These are phyloP conservation scores for Arachnomyces sp. DNA, from an alignment of 2,329 filamentous ascomycete species.

Conservation along the genomic window DNA sequence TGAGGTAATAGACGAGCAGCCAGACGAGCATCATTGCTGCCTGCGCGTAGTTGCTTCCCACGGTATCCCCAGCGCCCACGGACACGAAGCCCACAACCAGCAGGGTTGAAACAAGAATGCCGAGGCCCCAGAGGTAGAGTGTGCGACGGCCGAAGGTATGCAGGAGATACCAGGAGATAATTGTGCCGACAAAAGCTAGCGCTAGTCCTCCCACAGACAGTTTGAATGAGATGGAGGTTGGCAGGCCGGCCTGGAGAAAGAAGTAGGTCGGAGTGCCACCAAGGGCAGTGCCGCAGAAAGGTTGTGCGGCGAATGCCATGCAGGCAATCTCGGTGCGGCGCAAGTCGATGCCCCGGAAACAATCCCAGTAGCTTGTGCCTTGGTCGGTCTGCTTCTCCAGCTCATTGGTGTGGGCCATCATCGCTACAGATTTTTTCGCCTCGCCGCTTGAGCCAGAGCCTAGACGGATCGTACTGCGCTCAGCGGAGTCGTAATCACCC, in stretches of 20 bases:
- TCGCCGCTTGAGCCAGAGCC: conserved; percentile 41
- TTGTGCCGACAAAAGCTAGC: conserved; percentile 48
- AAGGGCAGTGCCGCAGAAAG: conserved; percentile 26
- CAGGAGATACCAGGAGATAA: conserved; percentile 41
- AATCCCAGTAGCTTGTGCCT: conserved; percentile 24
- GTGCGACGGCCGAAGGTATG: conserved; percentile 32
- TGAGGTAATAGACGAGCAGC: conserved; percentile 47
- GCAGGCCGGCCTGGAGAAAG: conserved; percentile 34
- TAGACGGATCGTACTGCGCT: conserved; percentile 16
- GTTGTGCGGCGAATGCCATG: conserved; percentile 30
- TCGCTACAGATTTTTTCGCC: conserved; percentile 22
- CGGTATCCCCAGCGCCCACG: conserved; percentile 17
- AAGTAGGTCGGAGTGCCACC: conserved; percentile 33
- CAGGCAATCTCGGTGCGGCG: conserved; percentile 38
- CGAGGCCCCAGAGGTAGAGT: conserved; percentile 29
- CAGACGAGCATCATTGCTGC: conserved; percentile 44
- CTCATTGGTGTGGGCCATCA: conserved; percentile 33
- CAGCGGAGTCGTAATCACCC: conserved; percentile 15
- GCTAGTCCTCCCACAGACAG: conserved; percentile 50
- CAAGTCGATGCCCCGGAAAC: conserved; percentile 24
- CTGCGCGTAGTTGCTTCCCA: conserved; percentile 22
- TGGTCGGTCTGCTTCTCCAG: conserved; percentile 19
- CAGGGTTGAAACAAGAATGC: conserved; percentile 20
- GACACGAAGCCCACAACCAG: conserved; percentile 24
- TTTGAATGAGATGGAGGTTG: conserved; percentile 25